These are phyloP conservation scores for Aspergillus thermomutatus DNA, from an alignment of 2,329 filamentous ascomycete genomes.

Conservation along the genomic window DNA sequence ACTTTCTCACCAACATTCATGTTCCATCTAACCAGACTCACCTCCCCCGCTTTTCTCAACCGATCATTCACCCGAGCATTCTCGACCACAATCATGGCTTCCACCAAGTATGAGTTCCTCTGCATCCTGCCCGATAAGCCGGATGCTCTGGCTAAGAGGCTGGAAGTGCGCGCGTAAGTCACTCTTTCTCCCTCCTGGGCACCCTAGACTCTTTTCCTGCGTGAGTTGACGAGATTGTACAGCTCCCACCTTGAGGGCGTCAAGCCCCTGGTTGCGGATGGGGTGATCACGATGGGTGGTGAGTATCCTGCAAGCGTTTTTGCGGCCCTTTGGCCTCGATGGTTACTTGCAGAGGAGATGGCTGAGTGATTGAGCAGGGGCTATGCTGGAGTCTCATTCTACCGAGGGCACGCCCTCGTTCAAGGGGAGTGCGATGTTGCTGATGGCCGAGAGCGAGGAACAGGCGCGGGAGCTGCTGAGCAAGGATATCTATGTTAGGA, in stretches of 20 bases:
- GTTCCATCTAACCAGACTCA: conserved; percentile 2
- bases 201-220: background rate
- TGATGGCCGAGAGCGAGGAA: conserved; percentile 64
- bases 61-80: conserved; percentile 1
- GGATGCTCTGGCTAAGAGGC: conserved; percentile 57
- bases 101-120: conserved; percentile 60
- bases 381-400: conserved; percentile 64
- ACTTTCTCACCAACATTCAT: conserved; percentile 1
- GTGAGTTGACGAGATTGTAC: conserved; percentile 6
- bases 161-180: conserved; percentile 45
- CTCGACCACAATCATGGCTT: conserved; percentile 1
- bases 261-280: conserved; percentile 51
- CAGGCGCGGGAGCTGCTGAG: conserved; percentile 65
- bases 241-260: conserved; percentile 58
- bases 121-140: conserved; percentile 67
- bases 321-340: background rate
- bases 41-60: conserved; percentile 3
- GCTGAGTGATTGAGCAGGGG: conserved; percentile 47
- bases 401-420: conserved; percentile 62
- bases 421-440: conserved; percentile 69
- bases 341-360: background rate
- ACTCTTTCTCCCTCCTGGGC: background rate
- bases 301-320: conserved; percentile 20
- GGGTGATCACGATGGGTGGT: conserved; percentile 65
- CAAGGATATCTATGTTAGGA: conserved; percentile 68